phyloP scores from a whole-genome alignment of 306 rosid genomes.

The Lupinus albus region DNA sequence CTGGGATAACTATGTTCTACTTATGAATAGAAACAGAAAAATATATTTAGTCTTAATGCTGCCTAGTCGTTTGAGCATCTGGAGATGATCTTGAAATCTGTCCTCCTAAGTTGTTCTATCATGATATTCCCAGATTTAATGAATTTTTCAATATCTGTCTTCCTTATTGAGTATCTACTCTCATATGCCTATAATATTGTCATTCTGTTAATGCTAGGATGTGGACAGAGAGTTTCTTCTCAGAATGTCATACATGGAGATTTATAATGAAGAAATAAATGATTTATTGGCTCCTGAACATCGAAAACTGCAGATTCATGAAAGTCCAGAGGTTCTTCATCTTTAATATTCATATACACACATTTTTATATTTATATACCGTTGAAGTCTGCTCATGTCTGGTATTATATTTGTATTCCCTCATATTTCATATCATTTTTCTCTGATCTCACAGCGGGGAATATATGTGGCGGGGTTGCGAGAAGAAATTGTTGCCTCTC shows the following conservation, averaged over 20 bases:
- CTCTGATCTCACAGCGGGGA: conserved; percentile 67
- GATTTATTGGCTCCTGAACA: conserved; percentile 95
- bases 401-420: conserved; percentile 21
- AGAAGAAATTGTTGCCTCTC: conserved; percentile 92
- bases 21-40: not conserved
- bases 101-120: conserved; percentile 19
- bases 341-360: too few species aligned
- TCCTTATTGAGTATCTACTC: not conserved
- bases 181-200: not conserved
- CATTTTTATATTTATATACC: not conserved
- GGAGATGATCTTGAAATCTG: conserved; percentile 27
- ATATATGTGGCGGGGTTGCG: conserved; percentile 94
- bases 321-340: conserved; percentile 72
- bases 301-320: conserved; percentile 94
- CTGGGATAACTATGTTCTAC: too few species aligned
- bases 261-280: conserved; percentile 91
- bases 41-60: not conserved
- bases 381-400: conserved; percentile 1
- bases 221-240: conserved; percentile 85
- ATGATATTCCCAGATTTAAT: not conserved
- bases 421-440: conserved; percentile 33
- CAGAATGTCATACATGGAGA: conserved; percentile 98
- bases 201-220: conserved; percentile 52
- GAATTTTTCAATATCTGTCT: not conserved
- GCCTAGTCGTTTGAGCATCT: conserved; percentile 28